These are phyloP conservation scores for Hymenoscyphus linearis DNA, from an alignment of 2,329 filamentous ascomycete species.

Conservation along the genomic window DNA sequence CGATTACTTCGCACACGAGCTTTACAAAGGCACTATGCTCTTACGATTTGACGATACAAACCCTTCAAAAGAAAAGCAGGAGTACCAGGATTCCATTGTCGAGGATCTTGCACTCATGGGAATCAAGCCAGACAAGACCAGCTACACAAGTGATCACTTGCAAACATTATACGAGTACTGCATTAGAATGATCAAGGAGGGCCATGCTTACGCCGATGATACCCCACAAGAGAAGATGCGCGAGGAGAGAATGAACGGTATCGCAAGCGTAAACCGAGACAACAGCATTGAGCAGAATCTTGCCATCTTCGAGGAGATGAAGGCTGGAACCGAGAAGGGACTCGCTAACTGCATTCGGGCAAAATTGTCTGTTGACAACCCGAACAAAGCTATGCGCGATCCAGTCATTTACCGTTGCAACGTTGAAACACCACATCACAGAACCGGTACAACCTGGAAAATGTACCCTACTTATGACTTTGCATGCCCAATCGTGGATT, in stretches of 20 bases:
- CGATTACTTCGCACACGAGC: conserved; percentile 93
- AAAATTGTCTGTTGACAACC: conserved; percentile 85
- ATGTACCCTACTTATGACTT: conserved; percentile 87
- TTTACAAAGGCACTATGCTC: conserved; percentile 85
- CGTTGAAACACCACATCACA: conserved; percentile 71
- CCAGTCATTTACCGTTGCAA: conserved; percentile 98
- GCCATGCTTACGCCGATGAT: conserved; percentile 90
- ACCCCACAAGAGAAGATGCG: conserved; percentile 87
- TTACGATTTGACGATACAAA: conserved; percentile 97
- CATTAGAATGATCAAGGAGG: conserved; percentile 77
- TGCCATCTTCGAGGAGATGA: conserved; percentile 89
- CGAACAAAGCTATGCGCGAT: conserved; percentile 93
- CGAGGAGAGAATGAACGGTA: conserved; percentile 75
- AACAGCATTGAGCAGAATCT: conserved; percentile 77
- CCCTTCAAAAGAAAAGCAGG: conserved; percentile 93
- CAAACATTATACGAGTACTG: conserved; percentile 84
- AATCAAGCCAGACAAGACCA: conserved; percentile 79
- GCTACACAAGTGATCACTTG: conserved; percentile 95
- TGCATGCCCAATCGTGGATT: conserved; percentile 76
- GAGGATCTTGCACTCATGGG: conserved; percentile 89
- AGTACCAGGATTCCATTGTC: conserved; percentile 90
- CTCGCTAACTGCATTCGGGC: conserved; percentile 86
- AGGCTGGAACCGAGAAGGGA: conserved; percentile 73
- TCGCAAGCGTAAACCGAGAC: conserved; percentile 76
- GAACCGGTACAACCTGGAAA: conserved; percentile 75